Percentiles rank a stretch among this genome's conserved stretches.
These are phyloP conservation scores for Starmerella stigmatis DNA, from an alignment of 805 yeast genomes.

Conservation along the genomic window DNA sequence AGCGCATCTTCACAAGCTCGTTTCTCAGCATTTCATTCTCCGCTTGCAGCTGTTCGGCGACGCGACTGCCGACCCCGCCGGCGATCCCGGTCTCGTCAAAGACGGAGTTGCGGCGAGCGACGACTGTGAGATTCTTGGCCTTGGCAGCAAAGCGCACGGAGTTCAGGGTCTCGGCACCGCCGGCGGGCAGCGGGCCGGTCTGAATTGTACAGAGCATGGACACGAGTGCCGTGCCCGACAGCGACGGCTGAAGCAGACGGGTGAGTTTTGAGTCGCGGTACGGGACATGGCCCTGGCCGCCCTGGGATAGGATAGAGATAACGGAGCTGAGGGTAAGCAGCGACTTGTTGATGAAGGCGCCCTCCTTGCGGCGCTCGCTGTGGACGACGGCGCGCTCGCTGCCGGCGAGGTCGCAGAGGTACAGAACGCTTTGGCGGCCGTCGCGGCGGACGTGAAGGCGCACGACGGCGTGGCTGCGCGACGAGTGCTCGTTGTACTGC, in stretches of 20 bases:
- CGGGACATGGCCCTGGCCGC: constrained; percentile 58
- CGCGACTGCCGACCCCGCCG: constrained; percentile 36
- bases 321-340: constrained; percentile 83
- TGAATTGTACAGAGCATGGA: constrained; percentile 75
- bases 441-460: constrained; percentile 45
- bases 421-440: constrained; percentile 49
- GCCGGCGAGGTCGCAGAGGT: constrained; percentile 92
- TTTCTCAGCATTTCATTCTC: constrained; percentile 37
- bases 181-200: constrained; percentile 47
- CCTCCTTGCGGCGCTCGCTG: constrained; percentile 80
- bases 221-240: constrained; percentile 76
- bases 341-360: constrained; percentile 85
- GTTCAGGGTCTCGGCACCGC: constrained; percentile 62
- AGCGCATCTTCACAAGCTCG: constrained; percentile 13
- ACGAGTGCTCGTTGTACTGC: constrained; percentile 75
- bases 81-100: constrained; percentile 24
- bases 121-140: constrained; percentile 73
- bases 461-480: constrained; percentile 86
- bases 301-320: constrained; percentile 61
- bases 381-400: constrained; percentile 77
- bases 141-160: constrained; percentile 87
- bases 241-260: constrained; percentile 78
- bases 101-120: constrained; percentile 41
- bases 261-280: constrained; percentile 91
- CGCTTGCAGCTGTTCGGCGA: constrained; percentile 50